phyloP scores from a whole-genome alignment of 2,329 filamentous ascomycete species.

The Sclerotinia glacialis region DNA sequence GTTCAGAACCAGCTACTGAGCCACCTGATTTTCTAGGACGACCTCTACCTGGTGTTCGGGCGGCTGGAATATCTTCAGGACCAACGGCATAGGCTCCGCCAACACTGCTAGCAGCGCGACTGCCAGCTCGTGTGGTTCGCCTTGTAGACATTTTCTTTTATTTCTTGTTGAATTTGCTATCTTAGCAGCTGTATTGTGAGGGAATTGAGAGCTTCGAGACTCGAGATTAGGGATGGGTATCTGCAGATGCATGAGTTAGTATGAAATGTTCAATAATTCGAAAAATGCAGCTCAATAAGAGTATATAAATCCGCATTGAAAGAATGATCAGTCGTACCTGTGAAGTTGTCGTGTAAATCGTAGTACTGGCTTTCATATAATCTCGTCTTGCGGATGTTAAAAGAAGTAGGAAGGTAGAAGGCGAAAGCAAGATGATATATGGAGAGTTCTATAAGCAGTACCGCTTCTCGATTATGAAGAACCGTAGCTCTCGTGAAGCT shows the following conservation, averaged over 20 bases:
- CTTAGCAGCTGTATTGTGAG: background rate
- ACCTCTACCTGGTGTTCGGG: conserved; percentile 23
- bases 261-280: background rate
- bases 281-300: background rate
- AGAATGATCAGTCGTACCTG: background rate
- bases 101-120: conserved; percentile 30
- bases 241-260: conserved; percentile 12
- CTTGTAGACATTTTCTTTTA: conserved; percentile 33
- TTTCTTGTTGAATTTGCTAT: background rate
- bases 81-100: conserved; percentile 26
- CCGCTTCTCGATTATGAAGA: background rate
- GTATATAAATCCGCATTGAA: background rate
- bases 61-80: conserved; percentile 27
- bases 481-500: conserved; percentile 1
- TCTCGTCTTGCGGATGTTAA: background rate
- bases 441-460: background rate
- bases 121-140: conserved; percentile 31
- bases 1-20: conserved; percentile 4
- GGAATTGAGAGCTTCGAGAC: conserved; percentile 1
- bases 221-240: background rate
- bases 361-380: background rate
- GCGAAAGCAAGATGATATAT: background rate
- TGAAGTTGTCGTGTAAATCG: background rate
- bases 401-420: background rate
- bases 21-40: conserved; percentile 13